Evolutionary conservation across 2,329 filamentous ascomycete species (phyloP), one percentile per base, ranked within the genome.

Genomic region (Sarocladium kiliense): DNA sequence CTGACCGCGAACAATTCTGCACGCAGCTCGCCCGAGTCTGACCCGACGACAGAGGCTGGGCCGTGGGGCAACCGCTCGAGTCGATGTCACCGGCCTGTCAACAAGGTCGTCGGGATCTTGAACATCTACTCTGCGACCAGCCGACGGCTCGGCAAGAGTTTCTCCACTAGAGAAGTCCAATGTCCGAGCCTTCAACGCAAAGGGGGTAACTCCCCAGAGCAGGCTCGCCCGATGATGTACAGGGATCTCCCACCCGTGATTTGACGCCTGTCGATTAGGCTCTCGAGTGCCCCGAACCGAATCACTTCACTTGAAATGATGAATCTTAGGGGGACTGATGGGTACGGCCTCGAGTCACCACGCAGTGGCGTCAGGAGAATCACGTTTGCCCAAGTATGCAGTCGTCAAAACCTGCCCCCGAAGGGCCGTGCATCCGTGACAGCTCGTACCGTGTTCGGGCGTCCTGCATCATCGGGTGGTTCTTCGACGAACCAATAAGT

Each of bases 101-200:
- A 36, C 27, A 51, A 49, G 26, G 39, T 44, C n/a, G 10, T 51
- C 47, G 47, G 47, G 47, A 51, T 34, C 27, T 14, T 51, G 47
- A 51, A 51, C 27, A 21, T 10, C 47, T 51, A 16, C 12, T 12
- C 51, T 55, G 54, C 54, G 25, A 30, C 54, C 25, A 19, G 42
- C 54, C 54, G 54, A 55, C 54, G 54, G 54, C 44, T 55, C 54
- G 54, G 54, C 50, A 53, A 53, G 19, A 39, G 10, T 18, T 53
- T 39, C 50, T 51, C 50, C 50, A 53, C 50, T 34, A 41, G 7
- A 7, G 36, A 36, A 14, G 18, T 23, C 18, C 30, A 44, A 51
- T 51, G 47, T 51, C 26, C 47, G 47, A 51, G 30, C 26, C 26
- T 51, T 5, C 4, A 12, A 51, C 47, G n/a, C n/a, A n/a, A n/a